Evolutionary conservation across 2,329 filamentous ascomycete genomes (phyloP).

Genomic region (Colletotrichum sp.): DNA sequence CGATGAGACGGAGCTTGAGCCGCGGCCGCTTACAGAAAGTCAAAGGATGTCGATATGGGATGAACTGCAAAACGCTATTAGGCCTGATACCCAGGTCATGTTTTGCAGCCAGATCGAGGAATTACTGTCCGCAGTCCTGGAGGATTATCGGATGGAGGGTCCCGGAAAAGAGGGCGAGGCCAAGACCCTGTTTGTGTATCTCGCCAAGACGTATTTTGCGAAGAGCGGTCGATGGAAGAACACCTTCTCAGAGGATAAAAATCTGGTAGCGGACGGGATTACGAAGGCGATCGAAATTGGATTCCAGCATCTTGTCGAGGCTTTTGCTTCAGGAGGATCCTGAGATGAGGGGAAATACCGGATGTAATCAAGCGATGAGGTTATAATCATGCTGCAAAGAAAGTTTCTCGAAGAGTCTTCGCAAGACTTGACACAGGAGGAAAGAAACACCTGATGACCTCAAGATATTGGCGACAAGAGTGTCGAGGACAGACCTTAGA

Average conservation of each 20-base stretch:
- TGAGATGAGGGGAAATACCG: not conserved
- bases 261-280: conserved; percentile 25
- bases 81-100: conserved; percentile 24
- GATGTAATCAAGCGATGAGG: not conserved
- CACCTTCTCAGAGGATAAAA: conserved; percentile 22
- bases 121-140: conserved; percentile 21
- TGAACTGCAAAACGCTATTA: conserved; percentile 25
- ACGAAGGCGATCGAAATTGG: conserved; percentile 25
- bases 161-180: conserved; percentile 19
- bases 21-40: conserved; percentile 14
- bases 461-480: not conserved
- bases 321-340: not conserved
- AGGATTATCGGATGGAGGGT: conserved; percentile 22
- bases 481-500: not conserved
- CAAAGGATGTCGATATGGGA: conserved; percentile 26
- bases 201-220: conserved; percentile 25
- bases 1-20: conserved; percentile 15
- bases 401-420: not conserved
- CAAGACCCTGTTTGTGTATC: conserved; percentile 9
- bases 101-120: conserved; percentile 22
- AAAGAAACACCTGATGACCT: not conserved
- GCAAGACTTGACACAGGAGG: not conserved
- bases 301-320: conserved; percentile 24
- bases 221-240: conserved; percentile 26
- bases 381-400: not conserved